Base-by-base conservation (phyloP, 1,284 basidiomycete genomes). In the Ceratobasidium sp. region DNA sequence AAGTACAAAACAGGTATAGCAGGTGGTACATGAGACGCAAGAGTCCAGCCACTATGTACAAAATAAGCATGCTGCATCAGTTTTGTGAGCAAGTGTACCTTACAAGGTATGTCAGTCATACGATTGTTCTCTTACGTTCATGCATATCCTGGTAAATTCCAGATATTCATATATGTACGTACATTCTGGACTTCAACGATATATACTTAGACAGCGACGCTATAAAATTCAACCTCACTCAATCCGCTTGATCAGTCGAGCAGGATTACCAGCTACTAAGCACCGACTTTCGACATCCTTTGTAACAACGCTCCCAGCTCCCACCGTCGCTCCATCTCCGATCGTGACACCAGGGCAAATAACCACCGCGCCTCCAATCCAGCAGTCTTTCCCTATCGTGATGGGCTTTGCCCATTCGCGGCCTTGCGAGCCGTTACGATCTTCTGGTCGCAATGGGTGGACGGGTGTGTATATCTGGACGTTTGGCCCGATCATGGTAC, bases 241-340 rank as follows among this genome's bases (percentile, higher is more conserved):
- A 18, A 83, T 79, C 67, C 63, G 79, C 77, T 83, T 83, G 75
- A 85, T 74, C 1, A 85, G 80, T 44, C 78, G 79, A 0, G 82
- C 84, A 1, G 85, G 84, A 64, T 82, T 84, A 0, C 85, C 85
- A 1, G 82, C 82, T 0, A 81, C 85, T 1, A 86, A 82, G 26
- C 71, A 74, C 72, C 83, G 79, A 41, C 79, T 77, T 5, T 81
- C 81, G 1, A 86, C 79, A 75, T 81, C 78, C 76, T 81, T 83
- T 0, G 84, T 85, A 0, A 86, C 84, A 5, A 85, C 83, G 13
- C 77, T 77, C 0, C 84, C 84, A 0, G 85, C 85, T 0, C 84
- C 85, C 7, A 86, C 78, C 1, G 83, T 84, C 3, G 75, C 76
- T 0, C 84, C 85, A 16, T 80, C 73, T 0, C 85, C 85, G n/a